Conservation (phyloP, 129 eudicot species). For the Flaveria linearis region DNA sequence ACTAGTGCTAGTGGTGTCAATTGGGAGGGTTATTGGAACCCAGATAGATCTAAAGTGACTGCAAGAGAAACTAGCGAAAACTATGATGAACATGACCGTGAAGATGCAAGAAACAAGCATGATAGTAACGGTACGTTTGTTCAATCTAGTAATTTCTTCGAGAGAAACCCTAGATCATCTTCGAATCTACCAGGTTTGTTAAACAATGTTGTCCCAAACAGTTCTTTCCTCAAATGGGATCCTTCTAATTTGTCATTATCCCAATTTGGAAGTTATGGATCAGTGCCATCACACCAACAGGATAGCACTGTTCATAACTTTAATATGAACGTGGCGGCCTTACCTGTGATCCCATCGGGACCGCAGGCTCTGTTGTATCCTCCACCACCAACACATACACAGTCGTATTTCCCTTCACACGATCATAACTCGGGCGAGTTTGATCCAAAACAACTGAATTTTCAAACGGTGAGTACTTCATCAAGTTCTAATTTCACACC, state of each 20-base stretch:
- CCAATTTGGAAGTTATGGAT: constrained; percentile 37
- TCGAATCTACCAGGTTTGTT: constrained; percentile 43
- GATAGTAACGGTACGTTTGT: constrained; percentile 38
- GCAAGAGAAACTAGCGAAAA: constrained; percentile 25
- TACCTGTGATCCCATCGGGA: constrained; percentile 35
- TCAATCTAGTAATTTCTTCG: constrained; percentile 43
- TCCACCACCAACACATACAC: constrained; percentile 35
- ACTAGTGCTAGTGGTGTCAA: constrained; percentile 29
- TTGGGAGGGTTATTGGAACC: constrained; percentile 44
- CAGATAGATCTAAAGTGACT: constrained; percentile 42
- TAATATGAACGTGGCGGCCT: constrained; percentile 33
- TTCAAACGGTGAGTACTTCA: constrained; percentile 52
- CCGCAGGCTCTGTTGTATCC: constrained; percentile 48
- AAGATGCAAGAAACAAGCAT: constrained; percentile 39
- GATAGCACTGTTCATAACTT: constrained; percentile 41
- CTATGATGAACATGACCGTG: constrained; percentile 29
- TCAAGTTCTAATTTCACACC: constrained; percentile 42
- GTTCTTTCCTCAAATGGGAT: constrained; percentile 61
- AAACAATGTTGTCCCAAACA: constrained; percentile 43
- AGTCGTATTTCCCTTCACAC: constrained; percentile 40
- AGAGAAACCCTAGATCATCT: constrained; percentile 40
- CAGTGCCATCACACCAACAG: constrained; percentile 30
- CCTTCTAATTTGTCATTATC: constrained; percentile 57
- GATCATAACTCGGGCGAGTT: constrained; percentile 35
- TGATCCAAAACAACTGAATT: constrained; percentile 43